Evolutionary conservation across 1,139 yeast genomes (phyloP).

Genomic region (Yamadazyma dushanensis): DNA sequence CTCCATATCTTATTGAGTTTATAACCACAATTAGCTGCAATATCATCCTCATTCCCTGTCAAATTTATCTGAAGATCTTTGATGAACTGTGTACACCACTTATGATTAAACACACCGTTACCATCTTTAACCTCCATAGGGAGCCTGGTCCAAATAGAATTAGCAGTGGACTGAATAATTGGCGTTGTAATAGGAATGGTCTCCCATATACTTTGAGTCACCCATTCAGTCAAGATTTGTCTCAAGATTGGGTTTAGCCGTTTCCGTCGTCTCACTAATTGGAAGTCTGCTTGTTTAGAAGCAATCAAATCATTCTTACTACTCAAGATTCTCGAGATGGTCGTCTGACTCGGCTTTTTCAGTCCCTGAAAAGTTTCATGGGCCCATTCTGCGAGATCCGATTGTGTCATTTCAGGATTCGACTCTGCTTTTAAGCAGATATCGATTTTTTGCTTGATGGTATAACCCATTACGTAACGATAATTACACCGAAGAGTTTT

Average conservation of each 20-base stretch:
- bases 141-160: constrained; percentile 61
- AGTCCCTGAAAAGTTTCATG: constrained; percentile 50
- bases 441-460: constrained; percentile 64
- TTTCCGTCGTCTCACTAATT: constrained; percentile 53
- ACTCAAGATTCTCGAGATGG: constrained; percentile 61
- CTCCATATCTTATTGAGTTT: constrained; percentile 61
- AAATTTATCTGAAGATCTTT: constrained; percentile 55
- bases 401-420: constrained; percentile 66
- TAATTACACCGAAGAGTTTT: not conserved
- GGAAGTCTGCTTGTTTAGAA: constrained; percentile 57
- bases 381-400: constrained; percentile 68
- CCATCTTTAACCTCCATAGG: constrained; percentile 59
- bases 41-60: constrained; percentile 46
- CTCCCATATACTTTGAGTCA: constrained; percentile 68
- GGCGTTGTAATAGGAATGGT: constrained; percentile 65
- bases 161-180: constrained; percentile 62
- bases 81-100: constrained; percentile 64
- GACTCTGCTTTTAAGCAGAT: constrained; percentile 67
- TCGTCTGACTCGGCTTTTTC: constrained; percentile 65
- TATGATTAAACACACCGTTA: constrained; percentile 61
- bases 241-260: constrained; percentile 57
- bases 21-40: constrained; percentile 30
- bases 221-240: constrained; percentile 64
- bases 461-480: constrained; percentile 60
- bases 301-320: constrained; percentile 60